Evolutionary conservation across 371 early-diverging fungal genomes (phyloP).

Genomic region (Capillidium rhysosporum): DNA sequence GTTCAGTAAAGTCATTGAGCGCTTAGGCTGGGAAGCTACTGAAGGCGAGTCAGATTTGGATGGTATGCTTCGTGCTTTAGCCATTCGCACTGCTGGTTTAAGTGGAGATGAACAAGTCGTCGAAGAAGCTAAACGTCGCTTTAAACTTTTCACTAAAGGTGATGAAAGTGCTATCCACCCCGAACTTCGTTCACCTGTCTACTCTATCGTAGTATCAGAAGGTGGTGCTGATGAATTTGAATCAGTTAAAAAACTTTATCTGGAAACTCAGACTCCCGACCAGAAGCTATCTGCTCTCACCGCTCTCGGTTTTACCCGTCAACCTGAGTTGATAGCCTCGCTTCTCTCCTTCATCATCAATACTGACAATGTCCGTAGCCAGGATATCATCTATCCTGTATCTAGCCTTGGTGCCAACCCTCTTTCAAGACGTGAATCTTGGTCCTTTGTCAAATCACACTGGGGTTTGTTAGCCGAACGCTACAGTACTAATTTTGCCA

Average conservation of each 20-base stretch:
- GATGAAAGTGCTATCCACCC: constrained; percentile 48
- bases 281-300: constrained; percentile 57
- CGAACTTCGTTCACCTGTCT: constrained; percentile 66
- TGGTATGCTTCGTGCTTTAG: constrained; percentile 20
- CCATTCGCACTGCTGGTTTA: constrained; percentile 20
- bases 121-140: constrained; percentile 32
- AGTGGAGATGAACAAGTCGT: constrained; percentile 19
- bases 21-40: constrained; percentile 33
- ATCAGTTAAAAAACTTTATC: constrained; percentile 44
- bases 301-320: constrained; percentile 48
- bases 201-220: constrained; percentile 41
- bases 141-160: constrained; percentile 27
- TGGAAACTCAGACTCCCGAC: constrained; percentile 39
- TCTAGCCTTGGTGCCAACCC: constrained; percentile 37
- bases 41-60: constrained; percentile 21
- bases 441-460: constrained; percentile 58
- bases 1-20: constrained; percentile 20
- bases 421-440: constrained; percentile 39
- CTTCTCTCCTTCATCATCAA: constrained; percentile 38
- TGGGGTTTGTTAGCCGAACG: constrained; percentile 41
- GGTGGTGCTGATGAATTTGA: constrained; percentile 60
- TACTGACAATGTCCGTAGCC: constrained; percentile 49
- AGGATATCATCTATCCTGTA: constrained; percentile 44
- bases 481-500: constrained; percentile 43
- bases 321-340: constrained; percentile 27